A percentile compares a stretch with the other conserved stretches of the same genome.
Conservation (phyloP, 169 alveolate genomes). For the Plasmodium billcollinsi region DNA sequence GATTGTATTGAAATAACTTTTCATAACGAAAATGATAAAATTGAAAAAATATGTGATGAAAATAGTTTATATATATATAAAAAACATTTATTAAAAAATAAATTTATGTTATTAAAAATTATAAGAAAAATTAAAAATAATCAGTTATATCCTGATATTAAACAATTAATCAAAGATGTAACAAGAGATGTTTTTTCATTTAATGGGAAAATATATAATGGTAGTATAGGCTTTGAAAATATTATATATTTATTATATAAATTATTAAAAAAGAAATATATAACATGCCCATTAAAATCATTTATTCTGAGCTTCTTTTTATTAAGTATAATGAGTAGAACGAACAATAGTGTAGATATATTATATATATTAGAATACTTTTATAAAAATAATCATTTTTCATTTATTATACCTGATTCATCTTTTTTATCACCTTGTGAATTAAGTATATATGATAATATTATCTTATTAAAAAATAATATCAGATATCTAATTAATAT, state of each 20-base stretch:
- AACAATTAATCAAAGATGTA: conserved; percentile 58
- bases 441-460: conserved; percentile 36
- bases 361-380: conserved; percentile 50
- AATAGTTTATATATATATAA: conserved; percentile 24
- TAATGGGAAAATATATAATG: conserved; percentile 47
- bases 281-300: conserved; percentile 5
- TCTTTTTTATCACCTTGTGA: conserved; percentile 68
- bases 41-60: conserved; percentile 44
- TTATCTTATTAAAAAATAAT: conserved; percentile 25
- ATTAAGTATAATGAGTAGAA: conserved; percentile 66
- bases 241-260: conserved; percentile 22
- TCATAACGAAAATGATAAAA: conserved; percentile 32
- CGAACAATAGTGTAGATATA: conserved; percentile 72
- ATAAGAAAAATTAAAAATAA: conserved; percentile 36
- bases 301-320: conserved; percentile 34
- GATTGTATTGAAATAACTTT: conserved; percentile 41
- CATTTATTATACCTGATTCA: conserved; percentile 39
- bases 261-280: conserved; percentile 31
- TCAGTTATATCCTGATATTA: conserved; percentile 57
- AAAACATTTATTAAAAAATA: conserved; percentile 62
- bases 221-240: conserved; percentile 50
- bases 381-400: conserved; percentile 49
- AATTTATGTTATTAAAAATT: conserved; percentile 58
- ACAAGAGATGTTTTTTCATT: conserved; percentile 73
- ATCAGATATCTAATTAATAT: conserved; percentile 31